These are phyloP conservation scores for Corymbia calophylla DNA, from an alignment of 441 rosid species.

Conservation along the genomic window DNA sequence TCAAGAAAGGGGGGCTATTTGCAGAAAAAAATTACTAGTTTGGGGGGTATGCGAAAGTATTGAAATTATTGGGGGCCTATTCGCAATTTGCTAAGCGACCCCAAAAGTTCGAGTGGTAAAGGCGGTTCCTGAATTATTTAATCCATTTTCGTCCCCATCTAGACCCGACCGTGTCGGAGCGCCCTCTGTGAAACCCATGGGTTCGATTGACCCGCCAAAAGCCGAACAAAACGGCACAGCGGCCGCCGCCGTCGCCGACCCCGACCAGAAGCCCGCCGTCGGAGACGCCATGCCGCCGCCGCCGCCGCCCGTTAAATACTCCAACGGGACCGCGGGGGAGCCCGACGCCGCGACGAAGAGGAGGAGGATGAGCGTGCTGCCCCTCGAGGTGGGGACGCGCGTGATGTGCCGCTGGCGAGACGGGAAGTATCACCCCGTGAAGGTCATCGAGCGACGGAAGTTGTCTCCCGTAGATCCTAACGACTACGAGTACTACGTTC, in stretches of 20 bases:
- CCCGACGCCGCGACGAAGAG: slow-evolving; percentile 39
- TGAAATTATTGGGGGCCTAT: neutral
- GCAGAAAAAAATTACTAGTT: neutral
- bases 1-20: neutral
- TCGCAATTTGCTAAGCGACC: neutral
- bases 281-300: neutral
- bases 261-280: slow-evolving; percentile 18
- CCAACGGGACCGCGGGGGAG: slow-evolving; percentile 26
- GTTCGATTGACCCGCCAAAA: slow-evolving; percentile 62
- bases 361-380: slow-evolving; percentile 59
- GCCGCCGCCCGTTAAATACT: slow-evolving; percentile 6
- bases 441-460: slow-evolving; percentile 94
- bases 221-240: slow-evolving; percentile 29
- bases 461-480: slow-evolving; percentile 31
- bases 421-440: slow-evolving; percentile 89
- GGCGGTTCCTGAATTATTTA: neutral
- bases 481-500: slow-evolving; percentile 96
- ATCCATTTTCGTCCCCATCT: neutral
- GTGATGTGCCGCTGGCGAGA: slow-evolving; percentile 98
- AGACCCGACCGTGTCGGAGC: neutral
- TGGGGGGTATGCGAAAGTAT: neutral
- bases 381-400: slow-evolving; percentile 94
- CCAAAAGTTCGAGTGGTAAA: neutral
- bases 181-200: slow-evolving; percentile 29
- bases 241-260: slow-evolving; percentile 12